Evolutionary conservation across 805 yeast species (phyloP).

Genomic region (Naumovozyma baii): DNA sequence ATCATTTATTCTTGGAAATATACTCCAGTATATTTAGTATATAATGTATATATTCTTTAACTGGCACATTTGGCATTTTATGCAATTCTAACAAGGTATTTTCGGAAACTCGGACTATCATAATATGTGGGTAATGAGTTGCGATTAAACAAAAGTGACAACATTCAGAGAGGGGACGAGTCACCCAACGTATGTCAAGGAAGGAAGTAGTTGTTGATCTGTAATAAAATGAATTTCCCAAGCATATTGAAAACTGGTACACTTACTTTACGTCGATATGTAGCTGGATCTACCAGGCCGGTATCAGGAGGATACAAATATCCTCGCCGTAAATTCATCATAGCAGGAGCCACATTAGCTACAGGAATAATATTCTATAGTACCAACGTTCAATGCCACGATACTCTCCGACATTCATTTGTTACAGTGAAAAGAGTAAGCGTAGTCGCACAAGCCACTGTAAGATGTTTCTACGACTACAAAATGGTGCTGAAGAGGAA

Average conservation of each 20-base stretch:
- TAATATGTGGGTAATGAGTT: no score
- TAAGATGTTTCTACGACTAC: conserved; percentile 65
- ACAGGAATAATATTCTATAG: conserved; percentile 16
- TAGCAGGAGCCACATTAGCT: not conserved
- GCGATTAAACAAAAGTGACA: no score
- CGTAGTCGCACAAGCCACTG: conserved; percentile 59
- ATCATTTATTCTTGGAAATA: no score
- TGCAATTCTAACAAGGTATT: no score
- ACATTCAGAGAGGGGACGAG: no score
- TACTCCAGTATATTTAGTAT: no score
- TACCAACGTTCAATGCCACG: conserved; percentile 22
- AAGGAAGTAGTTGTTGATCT: no score
- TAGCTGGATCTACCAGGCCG: not conserved
- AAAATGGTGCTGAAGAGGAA: conserved; percentile 41
- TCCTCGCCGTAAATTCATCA: not conserved
- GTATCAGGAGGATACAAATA: no score
- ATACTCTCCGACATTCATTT: conserved; percentile 15
- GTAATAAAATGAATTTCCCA: not conserved
- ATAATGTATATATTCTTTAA: no score
- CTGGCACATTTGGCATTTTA: no score
- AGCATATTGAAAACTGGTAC: not conserved
- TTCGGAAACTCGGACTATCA: no score
- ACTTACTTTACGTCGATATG: not conserved
- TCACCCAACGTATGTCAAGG: no score
- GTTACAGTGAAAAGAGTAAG: conserved; percentile 43